A percentile compares a stretch with the other conserved stretches of the same genome.
Evolutionary conservation across 768 basidiomycete species (phyloP).

Genomic region (Tylopilus vinaceipallidus): DNA sequence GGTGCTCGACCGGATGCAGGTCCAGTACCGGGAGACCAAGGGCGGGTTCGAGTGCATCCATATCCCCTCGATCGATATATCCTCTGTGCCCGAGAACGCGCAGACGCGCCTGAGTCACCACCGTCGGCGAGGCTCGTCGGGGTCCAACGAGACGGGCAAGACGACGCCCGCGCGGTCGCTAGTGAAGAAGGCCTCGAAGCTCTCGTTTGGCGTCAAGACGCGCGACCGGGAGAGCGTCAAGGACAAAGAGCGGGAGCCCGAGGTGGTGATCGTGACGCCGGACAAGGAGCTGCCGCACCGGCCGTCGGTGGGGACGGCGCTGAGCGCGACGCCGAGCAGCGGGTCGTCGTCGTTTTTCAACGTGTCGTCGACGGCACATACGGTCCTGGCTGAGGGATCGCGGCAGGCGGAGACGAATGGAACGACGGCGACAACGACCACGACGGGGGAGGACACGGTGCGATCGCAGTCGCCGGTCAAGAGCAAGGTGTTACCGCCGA

Average conservation of each 20-base stretch:
- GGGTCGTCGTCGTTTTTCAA: slow-evolving; percentile 88
- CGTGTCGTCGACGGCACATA: slow-evolving; percentile 56
- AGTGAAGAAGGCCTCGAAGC: slow-evolving; percentile 72
- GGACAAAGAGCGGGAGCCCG: slow-evolving; percentile 44
- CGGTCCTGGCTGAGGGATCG: slow-evolving; percentile 35
- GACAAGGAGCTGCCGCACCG: slow-evolving; percentile 49
- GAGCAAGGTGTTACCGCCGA: slow-evolving; percentile 70
- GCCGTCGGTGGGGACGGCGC: slow-evolving; percentile 44
- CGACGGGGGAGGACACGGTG: slow-evolving; percentile 33
- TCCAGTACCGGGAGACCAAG: slow-evolving; percentile 89
- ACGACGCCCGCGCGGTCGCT: slow-evolving; percentile 56
- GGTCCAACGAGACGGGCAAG: slow-evolving; percentile 50
- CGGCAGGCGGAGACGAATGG: slow-evolving; percentile 29
- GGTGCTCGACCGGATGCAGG: slow-evolving; percentile 92
- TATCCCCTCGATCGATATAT: slow-evolving; percentile 87
- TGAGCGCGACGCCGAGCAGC: slow-evolving; percentile 68
- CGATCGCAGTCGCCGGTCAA: slow-evolving; percentile 54
- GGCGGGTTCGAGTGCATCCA: slow-evolving; percentile 96
- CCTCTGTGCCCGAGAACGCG: slow-evolving; percentile 57
- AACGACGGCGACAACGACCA: slow-evolving; percentile 17
- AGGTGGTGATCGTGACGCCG: slow-evolving; percentile 32
- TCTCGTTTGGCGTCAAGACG: slow-evolving; percentile 71
- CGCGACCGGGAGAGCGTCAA: slow-evolving; percentile 44
- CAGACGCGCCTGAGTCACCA: slow-evolving; percentile 34
- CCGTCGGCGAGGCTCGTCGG: slow-evolving; percentile 44